Conservation (phyloP, 2,329 filamentous ascomycete species). For the Truncatella angustata region DNA sequence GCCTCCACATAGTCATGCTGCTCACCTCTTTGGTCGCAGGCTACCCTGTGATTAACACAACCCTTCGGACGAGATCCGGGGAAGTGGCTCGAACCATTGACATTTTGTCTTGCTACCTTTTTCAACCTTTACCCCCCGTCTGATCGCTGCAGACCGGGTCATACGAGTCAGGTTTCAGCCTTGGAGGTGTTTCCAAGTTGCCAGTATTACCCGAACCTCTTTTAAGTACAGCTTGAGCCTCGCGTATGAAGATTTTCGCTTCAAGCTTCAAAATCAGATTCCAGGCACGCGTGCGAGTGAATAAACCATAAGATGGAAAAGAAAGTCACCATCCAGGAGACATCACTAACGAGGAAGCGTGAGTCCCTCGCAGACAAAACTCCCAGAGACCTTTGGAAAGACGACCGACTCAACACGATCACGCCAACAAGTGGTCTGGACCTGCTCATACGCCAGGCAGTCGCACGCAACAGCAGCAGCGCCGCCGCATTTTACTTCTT, state of each 20-base stretch:
- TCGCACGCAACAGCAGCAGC: constrained; percentile 1
- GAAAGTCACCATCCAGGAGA: neutral
- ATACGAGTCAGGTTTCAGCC: constrained; percentile 8
- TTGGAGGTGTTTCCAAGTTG: neutral
- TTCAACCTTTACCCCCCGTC: neutral
- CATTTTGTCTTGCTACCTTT: neutral
- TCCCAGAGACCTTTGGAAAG: neutral
- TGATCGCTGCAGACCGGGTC: constrained; percentile 4
- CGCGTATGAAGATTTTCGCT: neutral
- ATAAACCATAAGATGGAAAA: neutral
- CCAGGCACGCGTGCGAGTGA: neutral
- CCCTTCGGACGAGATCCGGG: no score
- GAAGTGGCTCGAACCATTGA: no score
- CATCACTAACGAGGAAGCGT: neutral
- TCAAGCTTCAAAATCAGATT: neutral
- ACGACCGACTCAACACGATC: constrained; percentile 8
- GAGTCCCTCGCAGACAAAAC: neutral
- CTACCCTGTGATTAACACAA: no score
- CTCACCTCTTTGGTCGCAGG: no score
- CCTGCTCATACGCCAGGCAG: constrained; percentile 10
- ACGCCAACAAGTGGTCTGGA: constrained; percentile 12
- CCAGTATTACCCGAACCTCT: neutral
- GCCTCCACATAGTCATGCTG: no score
- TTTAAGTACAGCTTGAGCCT: neutral
- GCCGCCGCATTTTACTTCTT: neutral